Evolutionary conservation across 495 filamentous ascomycete species (phyloP).

Genomic region (Penicillium daleae): DNA sequence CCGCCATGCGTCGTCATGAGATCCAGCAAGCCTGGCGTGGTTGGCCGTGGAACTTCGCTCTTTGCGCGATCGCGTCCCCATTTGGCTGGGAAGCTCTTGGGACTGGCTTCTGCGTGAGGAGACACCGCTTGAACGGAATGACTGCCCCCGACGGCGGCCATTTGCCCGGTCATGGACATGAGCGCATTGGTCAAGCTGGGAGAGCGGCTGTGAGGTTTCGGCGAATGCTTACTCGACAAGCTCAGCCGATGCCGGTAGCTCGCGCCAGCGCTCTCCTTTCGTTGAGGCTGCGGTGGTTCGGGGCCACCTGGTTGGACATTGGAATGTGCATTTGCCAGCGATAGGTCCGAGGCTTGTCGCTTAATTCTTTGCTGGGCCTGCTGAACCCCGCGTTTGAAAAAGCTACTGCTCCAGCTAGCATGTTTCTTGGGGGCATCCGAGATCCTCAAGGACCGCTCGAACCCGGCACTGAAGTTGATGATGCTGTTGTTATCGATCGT

Average conservation of each 20-base stretch:
- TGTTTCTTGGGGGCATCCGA: conserved; percentile 38
- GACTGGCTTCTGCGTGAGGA: conserved; percentile 55
- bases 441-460: conserved; percentile 62
- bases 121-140: conserved; percentile 53
- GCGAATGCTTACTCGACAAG: conserved; percentile 56
- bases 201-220: conserved; percentile 55
- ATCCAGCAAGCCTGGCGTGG: conserved; percentile 45
- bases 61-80: conserved; percentile 67
- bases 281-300: conserved; percentile 17
- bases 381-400: conserved; percentile 59
- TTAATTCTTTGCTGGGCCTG: conserved; percentile 38
- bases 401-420: conserved; percentile 43
- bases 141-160: conserved; percentile 66
- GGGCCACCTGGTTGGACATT: conserved; percentile 40
- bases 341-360: conserved; percentile 40
- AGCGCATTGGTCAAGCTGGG: conserved; percentile 68
- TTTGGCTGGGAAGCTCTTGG: conserved; percentile 56
- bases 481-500: conserved; percentile 68
- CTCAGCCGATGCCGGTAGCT: conserved; percentile 55
- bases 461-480: conserved; percentile 55
- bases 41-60: conserved; percentile 67
- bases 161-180: conserved; percentile 62
- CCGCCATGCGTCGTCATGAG: conserved; percentile 55
- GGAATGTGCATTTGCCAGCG: conserved; percentile 32
- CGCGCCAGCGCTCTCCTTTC: conserved; percentile 58